Evolutionary conservation across 768 basidiomycete species (phyloP), one percentile per base, ranked within the genome.

Genomic region (Hysterangium stoloniferum): DNA sequence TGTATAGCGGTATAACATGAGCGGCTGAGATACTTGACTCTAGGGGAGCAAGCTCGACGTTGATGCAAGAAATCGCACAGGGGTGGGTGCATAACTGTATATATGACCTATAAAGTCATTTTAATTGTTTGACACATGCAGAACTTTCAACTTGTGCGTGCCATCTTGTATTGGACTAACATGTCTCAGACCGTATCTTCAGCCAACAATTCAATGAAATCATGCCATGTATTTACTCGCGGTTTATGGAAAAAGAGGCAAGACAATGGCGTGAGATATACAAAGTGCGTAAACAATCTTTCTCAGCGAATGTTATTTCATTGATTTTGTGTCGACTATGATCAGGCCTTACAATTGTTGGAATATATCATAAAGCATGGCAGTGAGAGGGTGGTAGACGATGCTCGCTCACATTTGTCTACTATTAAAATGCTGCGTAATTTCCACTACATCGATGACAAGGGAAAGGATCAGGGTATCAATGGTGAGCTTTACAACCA

Each of bases 121-220:
- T n/a, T 38, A 3, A 4, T 1, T n/a, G 11, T 36, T 24, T 2
- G 19, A 40, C n/a, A 36, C 15, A 0, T 29, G n/a, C 56, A 96
- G 94, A 57, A 97, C 95, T n/a, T 94, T 95, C 66, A 95, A 92
- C 62, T 97, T 94, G 94, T 96, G 64, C 67, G 87, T 68, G 6
- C 33, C 13, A 19, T 36, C 4, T 32, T 40, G 20, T 22, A n/a
- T 34, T 29, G 12, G 6, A 32, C 17, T 29, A 28, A 22, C 37
- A 22, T 34, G 31, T 43, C 28, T n/a, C 15, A 28, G 22, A 29
- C 57, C 48, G 2, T 47, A 17, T 41, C 28, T 15, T 34, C 2
- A 96, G 93, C 69, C 91, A 94, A 75, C 80, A 93, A 56, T 99
- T 99, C 69, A 99, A 98, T 67, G 95, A 99, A 71, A 92, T 98